Evolutionary conservation across 176 grass and related monocot species (phyloP).

Genomic region (Avena eriantha): DNA sequence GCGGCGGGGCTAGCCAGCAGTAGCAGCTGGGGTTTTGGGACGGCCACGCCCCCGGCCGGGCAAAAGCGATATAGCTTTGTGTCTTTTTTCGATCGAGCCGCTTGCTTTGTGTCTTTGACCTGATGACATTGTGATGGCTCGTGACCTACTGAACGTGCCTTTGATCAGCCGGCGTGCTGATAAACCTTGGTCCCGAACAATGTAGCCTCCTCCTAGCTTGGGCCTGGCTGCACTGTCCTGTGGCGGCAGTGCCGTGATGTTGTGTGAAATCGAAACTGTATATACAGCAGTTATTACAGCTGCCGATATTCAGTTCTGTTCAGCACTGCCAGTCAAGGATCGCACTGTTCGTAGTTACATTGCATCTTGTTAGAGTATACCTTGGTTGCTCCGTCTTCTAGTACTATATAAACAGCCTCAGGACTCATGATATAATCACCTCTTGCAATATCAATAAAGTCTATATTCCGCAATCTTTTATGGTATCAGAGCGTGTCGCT

Average conservation of each 20-base stretch:
- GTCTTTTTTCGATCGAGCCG: not conserved
- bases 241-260: not conserved
- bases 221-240: not conserved
- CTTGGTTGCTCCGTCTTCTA: too few species aligned
- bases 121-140: not conserved
- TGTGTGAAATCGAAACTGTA: not conserved
- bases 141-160: slow-evolving; percentile 16
- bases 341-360: not conserved
- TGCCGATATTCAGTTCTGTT: not conserved
- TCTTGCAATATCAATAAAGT: too few species aligned
- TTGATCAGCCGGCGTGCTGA: slow-evolving; percentile 28
- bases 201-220: not conserved
- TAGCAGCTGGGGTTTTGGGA: slow-evolving; percentile 29
- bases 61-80: slow-evolving; percentile 30
- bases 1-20: not conserved
- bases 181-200: slow-evolving; percentile 13
- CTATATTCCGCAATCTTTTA: too few species aligned
- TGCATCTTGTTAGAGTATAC: too few species aligned
- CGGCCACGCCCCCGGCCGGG: slow-evolving; percentile 12
- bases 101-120: slow-evolving; percentile 40
- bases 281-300: not conserved
- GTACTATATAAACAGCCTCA: too few species aligned
- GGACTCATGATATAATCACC: too few species aligned
- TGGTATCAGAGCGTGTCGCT: too few species aligned
- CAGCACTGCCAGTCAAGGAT: not conserved